These are phyloP conservation scores for Linaria vulgaris DNA, from an alignment of 257 asterid genomes.

Conservation along the genomic window DNA sequence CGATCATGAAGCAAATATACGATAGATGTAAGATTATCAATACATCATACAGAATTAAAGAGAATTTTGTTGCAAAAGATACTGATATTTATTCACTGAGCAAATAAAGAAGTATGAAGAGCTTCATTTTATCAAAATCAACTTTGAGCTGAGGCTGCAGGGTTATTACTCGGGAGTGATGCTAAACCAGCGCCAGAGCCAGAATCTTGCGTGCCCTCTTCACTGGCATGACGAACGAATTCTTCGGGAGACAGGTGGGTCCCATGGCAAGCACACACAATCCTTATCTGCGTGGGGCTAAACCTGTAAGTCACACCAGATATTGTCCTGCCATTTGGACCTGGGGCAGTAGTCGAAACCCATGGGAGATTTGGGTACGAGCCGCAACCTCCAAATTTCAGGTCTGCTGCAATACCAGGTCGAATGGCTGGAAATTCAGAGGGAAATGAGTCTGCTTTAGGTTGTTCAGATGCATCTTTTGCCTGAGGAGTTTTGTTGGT, in stretches of 20 bases:
- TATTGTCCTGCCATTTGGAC: constrained; percentile 80
- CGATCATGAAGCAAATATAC: constrained; percentile 21
- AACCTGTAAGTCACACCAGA: constrained; percentile 89
- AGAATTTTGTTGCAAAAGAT: constrained; percentile 10
- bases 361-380: constrained; percentile 87
- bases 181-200: constrained; percentile 48
- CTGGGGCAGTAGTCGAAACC: constrained; percentile 86
- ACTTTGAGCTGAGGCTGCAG: constrained; percentile 74
- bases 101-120: constrained; percentile 1
- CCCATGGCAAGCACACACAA: constrained; percentile 96
- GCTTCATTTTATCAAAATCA: constrained; percentile 40
- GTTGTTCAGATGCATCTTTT: constrained; percentile 48
- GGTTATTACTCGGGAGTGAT: constrained; percentile 53
- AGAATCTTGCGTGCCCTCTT: constrained; percentile 48
- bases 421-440: constrained; percentile 75
- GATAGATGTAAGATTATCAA: constrained; percentile 12
- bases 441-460: constrained; percentile 53
- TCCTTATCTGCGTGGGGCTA: constrained; percentile 80
- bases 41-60: constrained; percentile 16
- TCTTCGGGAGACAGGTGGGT: constrained; percentile 91
- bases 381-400: constrained; percentile 89
- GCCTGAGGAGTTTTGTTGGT: constrained; percentile 37
- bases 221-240: constrained; percentile 70
- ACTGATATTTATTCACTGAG: constrained; percentile 21
- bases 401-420: constrained; percentile 83